Base-by-base conservation (phyloP, 2,329 filamentous ascomycete species). In the Aspergillus fructus region DNA sequence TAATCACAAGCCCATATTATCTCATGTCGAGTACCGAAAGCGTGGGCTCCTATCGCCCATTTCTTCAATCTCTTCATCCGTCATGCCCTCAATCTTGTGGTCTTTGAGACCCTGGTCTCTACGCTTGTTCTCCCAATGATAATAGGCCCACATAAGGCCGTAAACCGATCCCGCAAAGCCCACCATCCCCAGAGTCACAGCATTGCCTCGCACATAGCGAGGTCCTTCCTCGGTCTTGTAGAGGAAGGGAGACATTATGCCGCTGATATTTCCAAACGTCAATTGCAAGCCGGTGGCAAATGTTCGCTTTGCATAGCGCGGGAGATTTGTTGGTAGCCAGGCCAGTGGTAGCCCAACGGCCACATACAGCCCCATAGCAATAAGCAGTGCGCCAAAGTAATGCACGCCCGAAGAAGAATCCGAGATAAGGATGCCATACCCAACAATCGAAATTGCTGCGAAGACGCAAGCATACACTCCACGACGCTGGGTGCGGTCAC, bases 351-450 rank as follows among this genome's bases (percentile, higher is more conserved):
- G 66, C 1, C 82, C 82, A 12, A 84, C 81, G 7, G 75, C 74
- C 13, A 85, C 79, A 63, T 93, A 93, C 3, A 93, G 70, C 0
- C 89, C 90, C 59, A 85, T 81, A 0, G 89, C 89, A 0, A 92
- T 84, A n/a, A 93, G 75, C 70, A 92, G 89, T 60, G 89, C 91
- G 2, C 85, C 89, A 62, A 90, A 89, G 66, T 91, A 93, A 63
- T 89, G 87, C 6, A 86, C 88, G 0, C 84, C 85, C 0, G 83
- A 78, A 1, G 83, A 72, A 2, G 80, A 77, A 48, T 86, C 77
- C 1, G 86, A 83, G 43, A 92, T 80, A 56, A 92, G 68, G 33
- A 92, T 78, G 0, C 80, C 87, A 57, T 92, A 91, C 0, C 89
- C 89, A 2, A 89, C 68, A 15, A 90, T 83, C 39, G 85, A 87